Conservation (phyloP, 2,329 filamentous ascomycete genomes). For the Colletotrichum sansevieriae region DNA sequence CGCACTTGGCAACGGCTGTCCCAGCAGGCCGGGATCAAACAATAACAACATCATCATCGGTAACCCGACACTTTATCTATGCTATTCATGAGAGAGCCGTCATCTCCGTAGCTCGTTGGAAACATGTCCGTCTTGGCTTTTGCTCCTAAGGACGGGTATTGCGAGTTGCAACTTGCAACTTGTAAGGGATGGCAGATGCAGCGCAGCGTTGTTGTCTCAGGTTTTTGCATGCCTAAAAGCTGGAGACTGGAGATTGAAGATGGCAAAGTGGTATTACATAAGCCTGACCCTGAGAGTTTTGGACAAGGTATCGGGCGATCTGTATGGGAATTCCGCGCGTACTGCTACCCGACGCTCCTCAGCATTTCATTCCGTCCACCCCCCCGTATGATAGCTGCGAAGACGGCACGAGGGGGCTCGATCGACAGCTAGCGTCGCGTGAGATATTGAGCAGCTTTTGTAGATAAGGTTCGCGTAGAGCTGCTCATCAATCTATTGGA, state of each 20-base stretch:
- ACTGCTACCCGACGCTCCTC: constrained; percentile 27
- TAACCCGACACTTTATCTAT: too few species aligned
- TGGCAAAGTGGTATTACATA: constrained; percentile 4
- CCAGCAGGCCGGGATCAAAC: neutral
- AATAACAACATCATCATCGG: neutral
- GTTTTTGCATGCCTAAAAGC: constrained; percentile 26
- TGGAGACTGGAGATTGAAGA: neutral
- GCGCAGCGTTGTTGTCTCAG: constrained; percentile 29
- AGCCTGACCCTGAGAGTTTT: constrained; percentile 18
- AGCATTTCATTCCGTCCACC: constrained; percentile 17
- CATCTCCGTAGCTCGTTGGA: neutral
- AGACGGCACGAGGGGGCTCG: constrained; percentile 4
- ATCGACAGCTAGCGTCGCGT: constrained; percentile 4
- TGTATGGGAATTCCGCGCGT: constrained; percentile 23
- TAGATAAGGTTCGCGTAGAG: too few species aligned
- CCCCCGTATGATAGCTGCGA: constrained; percentile 22
- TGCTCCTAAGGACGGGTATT: neutral
- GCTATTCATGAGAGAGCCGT: too few species aligned
- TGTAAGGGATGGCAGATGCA: neutral
- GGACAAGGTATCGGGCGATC: constrained; percentile 10
- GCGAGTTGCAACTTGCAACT: too few species aligned
- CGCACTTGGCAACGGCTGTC: constrained; percentile 34
- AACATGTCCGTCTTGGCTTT: constrained; percentile 16
- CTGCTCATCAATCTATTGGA: too few species aligned
- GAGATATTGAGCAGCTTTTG: neutral